phyloP scores from a whole-genome alignment of 805 yeast genomes.

The Pichia pseudocactophila region DNA sequence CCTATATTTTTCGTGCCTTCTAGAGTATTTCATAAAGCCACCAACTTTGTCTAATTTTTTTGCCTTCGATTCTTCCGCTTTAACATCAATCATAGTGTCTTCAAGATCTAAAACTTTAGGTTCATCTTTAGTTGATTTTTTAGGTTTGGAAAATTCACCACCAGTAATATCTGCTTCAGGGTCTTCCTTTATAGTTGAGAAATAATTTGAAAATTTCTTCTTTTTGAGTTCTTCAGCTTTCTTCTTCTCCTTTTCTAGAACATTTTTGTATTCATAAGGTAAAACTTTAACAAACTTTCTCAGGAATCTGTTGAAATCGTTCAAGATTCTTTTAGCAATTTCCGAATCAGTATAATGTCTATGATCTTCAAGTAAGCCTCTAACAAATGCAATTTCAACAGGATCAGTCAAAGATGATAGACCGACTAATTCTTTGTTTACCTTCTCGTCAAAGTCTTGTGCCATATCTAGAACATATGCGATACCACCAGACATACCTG shows the following conservation, averaged over 20 bases:
- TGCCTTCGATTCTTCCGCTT: slow-evolving; percentile 54
- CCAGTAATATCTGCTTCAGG: slow-evolving; percentile 82
- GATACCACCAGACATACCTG: slow-evolving; percentile 99
- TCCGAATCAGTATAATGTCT: slow-evolving; percentile 90
- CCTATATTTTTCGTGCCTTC: slow-evolving; percentile 83
- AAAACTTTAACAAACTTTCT: slow-evolving; percentile 88
- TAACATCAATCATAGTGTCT: slow-evolving; percentile 70
- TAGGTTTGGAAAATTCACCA: slow-evolving; percentile 69
- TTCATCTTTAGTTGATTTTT: slow-evolving; percentile 38
- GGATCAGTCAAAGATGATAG: slow-evolving; percentile 73
- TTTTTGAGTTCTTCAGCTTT: slow-evolving; percentile 55
- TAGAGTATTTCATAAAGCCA: slow-evolving; percentile 91
- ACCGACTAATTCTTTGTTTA: slow-evolving; percentile 76
- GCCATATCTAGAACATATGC: slow-evolving; percentile 94
- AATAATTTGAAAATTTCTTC: slow-evolving; percentile 55
- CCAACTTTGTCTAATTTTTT: slow-evolving; percentile 67
- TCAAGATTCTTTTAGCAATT: slow-evolving; percentile 74
- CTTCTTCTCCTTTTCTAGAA: slow-evolving; percentile 67
- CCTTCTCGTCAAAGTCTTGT: slow-evolving; percentile 76
- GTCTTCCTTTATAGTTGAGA: slow-evolving; percentile 69
- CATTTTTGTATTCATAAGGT: slow-evolving; percentile 86
- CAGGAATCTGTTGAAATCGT: slow-evolving; percentile 79
- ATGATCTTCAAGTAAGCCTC: slow-evolving; percentile 91
- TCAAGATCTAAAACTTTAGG: slow-evolving; percentile 86
- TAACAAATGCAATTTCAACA: slow-evolving; percentile 84